Base-by-base conservation (phyloP, 192 early-diverging fungal genomes). In the Backusella morwellensis region DNA sequence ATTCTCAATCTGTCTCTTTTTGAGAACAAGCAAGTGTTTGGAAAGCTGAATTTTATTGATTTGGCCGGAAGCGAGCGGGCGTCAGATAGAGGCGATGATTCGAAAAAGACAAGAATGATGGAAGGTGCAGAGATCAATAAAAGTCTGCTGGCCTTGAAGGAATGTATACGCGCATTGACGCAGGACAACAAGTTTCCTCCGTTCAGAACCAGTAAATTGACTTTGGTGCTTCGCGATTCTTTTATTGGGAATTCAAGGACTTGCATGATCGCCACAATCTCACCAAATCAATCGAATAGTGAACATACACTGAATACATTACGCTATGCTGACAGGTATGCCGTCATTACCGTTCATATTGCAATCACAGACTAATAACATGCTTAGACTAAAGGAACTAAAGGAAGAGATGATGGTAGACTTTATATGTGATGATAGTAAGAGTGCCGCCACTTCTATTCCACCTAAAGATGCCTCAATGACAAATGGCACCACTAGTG, bases 71-170 rank as follows among this genome's bases (percentile, higher is more conserved):
- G 94, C 80, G 97, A 99, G 83, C 91, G 97, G n/a, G 97, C 97
- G 23, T 92, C 97, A 14, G 97, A 99, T 84, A 90, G 97, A 67
- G 97, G 97, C 15, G 93, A 97, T 83, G 17, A 75, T 23, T 40
- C n/a, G 34, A 68, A 54, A 17, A 36, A 70, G 76, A 91, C 93
- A 92, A 91, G 84, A 63, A 91, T 94, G 76, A 95, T 96, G 94
- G 97, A 99, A 80, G 97, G 97, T 7, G 94, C 97, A 2, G 97
- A 99, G 83, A 99, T 99, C 86, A 99, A 99, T 86, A 97, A 97
- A 83, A 95, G 95, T 77, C 85, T 99, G 74, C 84, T 99, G 67
- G 97, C 97, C 0, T 83, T 99, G 73, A 98, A 99, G 81, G 97
- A 98, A 77, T 98, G 97, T 80, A 99, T 99, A 83, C 92, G 97